Conservation (phyloP, 2,329 filamentous ascomycete genomes). For the Pseudogymnoascus sp. region DNA sequence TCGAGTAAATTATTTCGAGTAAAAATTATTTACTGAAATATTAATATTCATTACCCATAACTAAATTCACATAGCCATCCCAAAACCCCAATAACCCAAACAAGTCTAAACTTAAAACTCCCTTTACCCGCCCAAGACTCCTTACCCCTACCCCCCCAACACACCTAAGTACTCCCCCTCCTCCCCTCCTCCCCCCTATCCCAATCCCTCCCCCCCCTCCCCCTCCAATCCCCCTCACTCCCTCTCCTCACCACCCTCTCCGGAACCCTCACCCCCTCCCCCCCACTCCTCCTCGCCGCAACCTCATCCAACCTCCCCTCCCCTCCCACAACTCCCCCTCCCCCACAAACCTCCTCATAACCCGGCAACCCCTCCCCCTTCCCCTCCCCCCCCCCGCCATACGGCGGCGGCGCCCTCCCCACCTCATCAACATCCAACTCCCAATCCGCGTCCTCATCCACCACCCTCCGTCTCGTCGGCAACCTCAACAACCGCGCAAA, state of each 20-base stretch:
- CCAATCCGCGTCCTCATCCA: background rate
- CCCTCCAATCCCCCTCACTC: background rate
- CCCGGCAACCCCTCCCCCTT: background rate
- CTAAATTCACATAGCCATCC: background rate
- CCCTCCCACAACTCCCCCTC: background rate
- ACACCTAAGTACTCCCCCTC: background rate
- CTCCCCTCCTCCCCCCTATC: background rate
- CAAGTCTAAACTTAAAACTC: background rate
- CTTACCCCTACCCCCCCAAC: background rate
- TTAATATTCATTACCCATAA: background rate
- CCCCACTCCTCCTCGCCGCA: background rate
- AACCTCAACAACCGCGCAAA: background rate
- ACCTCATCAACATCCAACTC: conserved; percentile 2
- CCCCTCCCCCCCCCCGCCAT: background rate
- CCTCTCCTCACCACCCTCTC: background rate
- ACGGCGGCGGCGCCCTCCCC: background rate
- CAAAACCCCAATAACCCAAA: background rate
- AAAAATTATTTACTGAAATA: background rate
- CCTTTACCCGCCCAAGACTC: background rate
- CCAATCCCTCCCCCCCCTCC: too few relatives aligned
- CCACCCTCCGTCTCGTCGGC: background rate
- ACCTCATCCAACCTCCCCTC: background rate
- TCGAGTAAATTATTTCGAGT: background rate
- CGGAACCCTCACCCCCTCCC: background rate
- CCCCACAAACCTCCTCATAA: background rate